Conservation (phyloP, 1,284 basidiomycete genomes). For the Apiotrichum sp. region DNA sequence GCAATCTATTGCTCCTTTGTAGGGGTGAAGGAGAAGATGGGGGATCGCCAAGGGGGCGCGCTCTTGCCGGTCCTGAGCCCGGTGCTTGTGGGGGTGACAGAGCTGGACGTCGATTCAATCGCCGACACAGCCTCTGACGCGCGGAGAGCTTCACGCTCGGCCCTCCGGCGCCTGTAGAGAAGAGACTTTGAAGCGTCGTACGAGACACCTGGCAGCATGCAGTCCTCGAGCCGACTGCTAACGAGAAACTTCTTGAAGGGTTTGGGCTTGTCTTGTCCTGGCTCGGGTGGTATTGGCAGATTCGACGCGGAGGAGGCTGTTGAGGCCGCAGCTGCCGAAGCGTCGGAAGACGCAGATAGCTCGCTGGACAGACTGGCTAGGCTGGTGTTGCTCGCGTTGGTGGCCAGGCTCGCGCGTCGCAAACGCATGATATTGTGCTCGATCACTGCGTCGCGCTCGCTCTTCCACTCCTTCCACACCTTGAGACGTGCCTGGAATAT, state of each 20-base stretch:
- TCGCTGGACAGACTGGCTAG: neutral
- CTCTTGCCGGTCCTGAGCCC: no score
- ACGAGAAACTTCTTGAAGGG: constrained; percentile 4
- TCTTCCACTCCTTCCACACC: neutral
- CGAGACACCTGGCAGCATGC: constrained; percentile 3
- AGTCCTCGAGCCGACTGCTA: constrained; percentile 7
- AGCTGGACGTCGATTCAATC: no score
- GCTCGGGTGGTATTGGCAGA: neutral
- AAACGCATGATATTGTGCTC: neutral
- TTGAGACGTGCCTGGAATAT: neutral
- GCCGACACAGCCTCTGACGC: no score
- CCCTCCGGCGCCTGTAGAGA: constrained; percentile 5
- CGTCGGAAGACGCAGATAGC: neutral
- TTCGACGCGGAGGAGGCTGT: no score
- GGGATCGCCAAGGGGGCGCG: no score
- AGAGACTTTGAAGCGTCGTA: constrained; percentile 1
- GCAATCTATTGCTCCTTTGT: no score
- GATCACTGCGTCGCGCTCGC: neutral
- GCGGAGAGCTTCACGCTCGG: neutral
- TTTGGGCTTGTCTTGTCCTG: neutral
- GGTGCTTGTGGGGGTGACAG: no score
- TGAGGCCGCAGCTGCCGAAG: neutral
- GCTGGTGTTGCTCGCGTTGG: neutral
- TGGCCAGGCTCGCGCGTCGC: neutral
- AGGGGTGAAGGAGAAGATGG: no score